Percentiles rank a stretch among this genome's conserved stretches.
phyloP scores from a whole-genome alignment of 2,329 filamentous ascomycete genomes.

The Phaeoacremonium minimum region DNA sequence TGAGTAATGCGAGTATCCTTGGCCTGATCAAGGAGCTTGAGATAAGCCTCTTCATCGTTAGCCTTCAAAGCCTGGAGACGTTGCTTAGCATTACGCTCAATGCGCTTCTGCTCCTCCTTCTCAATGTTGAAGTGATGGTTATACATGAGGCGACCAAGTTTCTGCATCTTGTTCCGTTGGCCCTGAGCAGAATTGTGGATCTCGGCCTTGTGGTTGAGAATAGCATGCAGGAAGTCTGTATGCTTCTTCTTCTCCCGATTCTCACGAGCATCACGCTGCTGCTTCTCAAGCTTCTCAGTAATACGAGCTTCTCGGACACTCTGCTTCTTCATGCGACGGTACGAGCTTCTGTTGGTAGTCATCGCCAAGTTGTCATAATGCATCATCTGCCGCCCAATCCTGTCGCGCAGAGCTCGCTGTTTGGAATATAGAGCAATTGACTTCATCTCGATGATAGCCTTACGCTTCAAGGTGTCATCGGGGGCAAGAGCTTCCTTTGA shows the following conservation, averaged over 20 bases:
- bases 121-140: slow-evolving; percentile 92
- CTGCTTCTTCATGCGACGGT: slow-evolving; percentile 96
- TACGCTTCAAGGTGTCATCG: slow-evolving; percentile 80
- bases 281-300: slow-evolving; percentile 98
- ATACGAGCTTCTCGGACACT: slow-evolving; percentile 91
- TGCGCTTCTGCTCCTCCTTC: slow-evolving; percentile 97
- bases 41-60: slow-evolving; percentile 98
- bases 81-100: slow-evolving; percentile 96
- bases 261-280: slow-evolving; percentile 93
- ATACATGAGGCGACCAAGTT: slow-evolving; percentile 85
- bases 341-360: slow-evolving; percentile 88
- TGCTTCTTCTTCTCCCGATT: slow-evolving; percentile 98
- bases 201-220: slow-evolving; percentile 77
- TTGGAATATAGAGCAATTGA: slow-evolving; percentile 82
- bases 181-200: slow-evolving; percentile 63
- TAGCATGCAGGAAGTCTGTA: slow-evolving; percentile 82
- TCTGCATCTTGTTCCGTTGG: slow-evolving; percentile 73
- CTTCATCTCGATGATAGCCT: slow-evolving; percentile 94
- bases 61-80: slow-evolving; percentile 98
- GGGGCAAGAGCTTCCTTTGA: slow-evolving; percentile 62
- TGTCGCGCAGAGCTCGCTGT: slow-evolving; percentile 80
- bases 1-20: slow-evolving; percentile 99
- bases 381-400: slow-evolving; percentile 87
- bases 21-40: slow-evolving; percentile 95
- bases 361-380: slow-evolving; percentile 94